Evolutionary conservation across 2,329 filamentous ascomycete species (phyloP).

Genomic region (Colletotrichum sp.): DNA sequence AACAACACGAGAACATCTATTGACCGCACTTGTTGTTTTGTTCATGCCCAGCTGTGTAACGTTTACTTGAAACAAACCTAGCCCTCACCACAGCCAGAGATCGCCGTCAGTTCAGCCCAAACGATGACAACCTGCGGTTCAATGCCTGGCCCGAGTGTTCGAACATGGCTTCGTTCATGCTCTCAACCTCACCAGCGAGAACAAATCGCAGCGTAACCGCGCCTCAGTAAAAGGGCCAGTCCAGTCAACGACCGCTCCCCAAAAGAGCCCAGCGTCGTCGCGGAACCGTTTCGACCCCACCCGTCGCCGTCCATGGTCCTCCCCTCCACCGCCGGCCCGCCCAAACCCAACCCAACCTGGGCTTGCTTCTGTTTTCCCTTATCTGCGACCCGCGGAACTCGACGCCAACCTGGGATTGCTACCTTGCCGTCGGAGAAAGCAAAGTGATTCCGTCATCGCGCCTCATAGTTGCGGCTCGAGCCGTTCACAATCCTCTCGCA

Average conservation of each 20-base stretch:
- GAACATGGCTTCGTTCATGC: background rate
- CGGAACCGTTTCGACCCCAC: slow-evolving; percentile 19
- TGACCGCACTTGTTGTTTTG: background rate
- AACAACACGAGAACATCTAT: background rate
- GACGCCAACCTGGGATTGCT: background rate
- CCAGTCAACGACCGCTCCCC: background rate
- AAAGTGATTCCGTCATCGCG: background rate
- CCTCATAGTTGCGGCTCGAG: background rate
- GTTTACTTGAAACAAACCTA: slow-evolving; percentile 17
- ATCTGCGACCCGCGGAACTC: background rate
- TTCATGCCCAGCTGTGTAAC: slow-evolving; percentile 6
- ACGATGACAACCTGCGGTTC: background rate
- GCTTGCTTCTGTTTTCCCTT: background rate
- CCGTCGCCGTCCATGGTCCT: background rate
- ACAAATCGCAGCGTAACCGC: background rate
- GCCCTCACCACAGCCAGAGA: background rate
- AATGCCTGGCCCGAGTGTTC: background rate
- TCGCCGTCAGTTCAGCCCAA: background rate
- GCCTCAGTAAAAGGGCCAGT: background rate
- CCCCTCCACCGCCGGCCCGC: background rate
- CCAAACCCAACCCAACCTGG: background rate
- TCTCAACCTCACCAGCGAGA: background rate
- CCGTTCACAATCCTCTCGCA: background rate
- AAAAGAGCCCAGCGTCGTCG: background rate
- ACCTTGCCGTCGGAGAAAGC: background rate